Evolutionary conservation across 2,329 filamentous ascomycete genomes (phyloP).

Genomic region (Leptographium procerum): DNA sequence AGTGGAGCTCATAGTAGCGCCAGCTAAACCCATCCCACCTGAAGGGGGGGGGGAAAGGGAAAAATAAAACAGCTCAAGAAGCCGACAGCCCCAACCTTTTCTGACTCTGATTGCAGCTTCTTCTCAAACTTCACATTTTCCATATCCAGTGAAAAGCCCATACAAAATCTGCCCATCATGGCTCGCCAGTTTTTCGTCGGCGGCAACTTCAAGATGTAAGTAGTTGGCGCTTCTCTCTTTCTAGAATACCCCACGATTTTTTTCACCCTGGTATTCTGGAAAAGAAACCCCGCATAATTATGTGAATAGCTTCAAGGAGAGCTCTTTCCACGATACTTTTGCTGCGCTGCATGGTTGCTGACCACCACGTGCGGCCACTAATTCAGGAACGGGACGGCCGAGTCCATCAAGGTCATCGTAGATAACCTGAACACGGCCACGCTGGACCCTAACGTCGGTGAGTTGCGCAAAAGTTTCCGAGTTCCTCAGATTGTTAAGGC

Average conservation of each 20-base stretch:
- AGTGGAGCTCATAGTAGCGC: neutral
- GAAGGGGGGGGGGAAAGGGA: neutral
- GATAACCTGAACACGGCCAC: conserved; percentile 76
- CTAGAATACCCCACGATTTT: conserved; percentile 17
- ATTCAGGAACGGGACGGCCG: conserved; percentile 79
- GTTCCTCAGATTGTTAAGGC: neutral
- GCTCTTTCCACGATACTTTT: neutral
- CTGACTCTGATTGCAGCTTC: neutral
- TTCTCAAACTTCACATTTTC: neutral
- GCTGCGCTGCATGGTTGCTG: neutral
- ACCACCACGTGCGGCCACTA: neutral
- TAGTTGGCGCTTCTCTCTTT: conserved; percentile 13
- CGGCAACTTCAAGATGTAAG: conserved; percentile 99
- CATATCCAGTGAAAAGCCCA: neutral
- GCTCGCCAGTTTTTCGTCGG: conserved; percentile 94
- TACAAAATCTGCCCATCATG: conserved; percentile 51
- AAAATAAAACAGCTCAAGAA: neutral
- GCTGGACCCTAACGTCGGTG: conserved; percentile 64
- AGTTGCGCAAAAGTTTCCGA: neutral
- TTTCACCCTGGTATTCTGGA: conserved; percentile 4
- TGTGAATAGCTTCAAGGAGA: conserved; percentile 12
- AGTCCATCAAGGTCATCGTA: conserved; percentile 85
- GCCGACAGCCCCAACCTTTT: neutral
- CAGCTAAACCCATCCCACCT: neutral
- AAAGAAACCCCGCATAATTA: conserved; percentile 13